Conservation (phyloP, 345 rosid genomes). For the Bretschneidera sinensis region DNA sequence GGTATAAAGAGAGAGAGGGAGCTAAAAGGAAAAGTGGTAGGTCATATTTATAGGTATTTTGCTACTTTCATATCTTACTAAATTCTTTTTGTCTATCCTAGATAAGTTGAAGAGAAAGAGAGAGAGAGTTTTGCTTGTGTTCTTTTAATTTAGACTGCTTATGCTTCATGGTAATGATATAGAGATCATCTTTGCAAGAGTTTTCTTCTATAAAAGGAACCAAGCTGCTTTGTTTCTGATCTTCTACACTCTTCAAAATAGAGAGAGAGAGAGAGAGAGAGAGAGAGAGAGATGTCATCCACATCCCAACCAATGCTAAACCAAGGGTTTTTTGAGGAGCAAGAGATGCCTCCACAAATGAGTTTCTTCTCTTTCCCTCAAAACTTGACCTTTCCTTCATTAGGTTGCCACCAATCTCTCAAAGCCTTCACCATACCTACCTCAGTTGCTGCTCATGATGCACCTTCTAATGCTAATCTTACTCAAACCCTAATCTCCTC, state of each 20-base stretch:
- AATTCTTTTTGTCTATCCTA: conserved; percentile 9
- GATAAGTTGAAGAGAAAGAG: conserved; percentile 15
- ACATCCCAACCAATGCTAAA: conserved; percentile 43
- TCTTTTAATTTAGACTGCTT: conserved; percentile 5
- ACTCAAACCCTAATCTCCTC: conserved; percentile 58
- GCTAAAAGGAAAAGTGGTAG: conserved; percentile 23
- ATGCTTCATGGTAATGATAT: too few relatives aligned
- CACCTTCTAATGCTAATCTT: conserved; percentile 30
- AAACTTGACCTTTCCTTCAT: conserved; percentile 29
- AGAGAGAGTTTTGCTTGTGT: too few relatives aligned
- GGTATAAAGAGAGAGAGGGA: background rate
- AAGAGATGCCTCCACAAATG: conserved; percentile 43
- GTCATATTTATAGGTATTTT: conserved; percentile 14
- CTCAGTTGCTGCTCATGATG: conserved; percentile 14
- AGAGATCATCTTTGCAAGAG: background rate
- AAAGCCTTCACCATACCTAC: conserved; percentile 24
- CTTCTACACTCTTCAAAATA: conserved; percentile 20
- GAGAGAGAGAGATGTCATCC: conserved; percentile 40
- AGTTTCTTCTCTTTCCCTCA: conserved; percentile 56
- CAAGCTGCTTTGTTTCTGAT: conserved; percentile 11
- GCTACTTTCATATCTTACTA: conserved; percentile 15
- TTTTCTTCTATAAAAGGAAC: too few relatives aligned
- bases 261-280: conserved; percentile 19
- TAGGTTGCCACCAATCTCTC: conserved; percentile 37
- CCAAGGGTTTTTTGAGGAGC: conserved; percentile 58